phyloP scores from a whole-genome alignment of 192 early-diverging fungal species.

The Pecoramyces ruminantium region DNA sequence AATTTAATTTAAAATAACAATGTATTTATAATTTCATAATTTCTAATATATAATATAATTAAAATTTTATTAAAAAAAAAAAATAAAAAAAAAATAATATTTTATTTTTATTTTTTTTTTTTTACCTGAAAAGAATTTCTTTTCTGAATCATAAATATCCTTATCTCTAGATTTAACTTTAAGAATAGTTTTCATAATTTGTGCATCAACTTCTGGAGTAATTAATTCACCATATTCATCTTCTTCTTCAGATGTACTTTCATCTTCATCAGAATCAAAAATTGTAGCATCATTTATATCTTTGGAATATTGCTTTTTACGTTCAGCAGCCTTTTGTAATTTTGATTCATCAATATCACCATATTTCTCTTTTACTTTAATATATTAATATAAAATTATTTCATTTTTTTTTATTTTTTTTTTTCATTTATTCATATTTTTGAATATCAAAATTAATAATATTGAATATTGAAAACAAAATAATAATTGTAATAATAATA shows the following conservation, averaged over 20 bases:
- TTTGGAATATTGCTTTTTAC: conserved; percentile 11
- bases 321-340: conserved; percentile 1
- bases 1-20: too few relatives aligned
- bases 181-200: conserved; percentile 83
- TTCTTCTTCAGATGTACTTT: conserved; percentile 32
- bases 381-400: neutral
- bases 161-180: conserved; percentile 59
- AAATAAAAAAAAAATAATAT: neutral
- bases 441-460: too few relatives aligned
- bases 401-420: too few relatives aligned
- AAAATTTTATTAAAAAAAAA: neutral
- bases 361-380: conserved; percentile 43
- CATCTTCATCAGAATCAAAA: conserved; percentile 45
- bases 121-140: conserved; percentile 53
- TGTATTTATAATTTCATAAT: too few relatives aligned
- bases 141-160: conserved; percentile 60
- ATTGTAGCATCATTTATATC: conserved; percentile 27
- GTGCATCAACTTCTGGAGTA: conserved; percentile 76
- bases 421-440: too few relatives aligned
- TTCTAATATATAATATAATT: too few relatives aligned
- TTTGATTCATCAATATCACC: conserved; percentile 6
- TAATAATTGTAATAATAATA: too few relatives aligned
- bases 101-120: neutral
- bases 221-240: conserved; percentile 65
- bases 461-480: too few relatives aligned